Evolutionary conservation across 257 asterid species (phyloP).

Genomic region (Primulina tabacum): DNA sequence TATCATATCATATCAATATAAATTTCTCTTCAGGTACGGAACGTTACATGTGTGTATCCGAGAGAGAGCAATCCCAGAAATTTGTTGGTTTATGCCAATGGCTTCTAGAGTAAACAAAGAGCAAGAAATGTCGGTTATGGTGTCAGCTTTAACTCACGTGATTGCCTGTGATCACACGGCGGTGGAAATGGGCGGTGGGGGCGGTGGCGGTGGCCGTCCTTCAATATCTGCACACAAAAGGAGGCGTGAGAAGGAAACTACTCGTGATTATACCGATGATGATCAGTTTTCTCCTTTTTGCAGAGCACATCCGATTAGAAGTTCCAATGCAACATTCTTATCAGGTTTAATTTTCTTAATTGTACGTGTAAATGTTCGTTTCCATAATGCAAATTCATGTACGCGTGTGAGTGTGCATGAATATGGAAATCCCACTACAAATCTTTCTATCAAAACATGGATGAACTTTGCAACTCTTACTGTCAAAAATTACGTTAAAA

Average conservation of each 20-base stretch:
- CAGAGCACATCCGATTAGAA: not conserved
- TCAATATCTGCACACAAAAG: not conserved
- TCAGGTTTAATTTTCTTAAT: not conserved
- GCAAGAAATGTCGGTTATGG: slow-evolving; percentile 72
- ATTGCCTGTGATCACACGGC: not conserved
- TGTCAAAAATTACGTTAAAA: no score
- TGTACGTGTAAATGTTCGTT: no score
- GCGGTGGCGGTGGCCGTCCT: not conserved
- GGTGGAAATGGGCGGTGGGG: no score
- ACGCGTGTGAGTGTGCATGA: no score
- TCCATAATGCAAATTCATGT: no score
- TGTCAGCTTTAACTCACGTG: slow-evolving; percentile 41
- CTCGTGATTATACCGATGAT: no score
- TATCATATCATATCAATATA: no score
- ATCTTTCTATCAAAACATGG: no score
- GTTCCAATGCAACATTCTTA: not conserved
- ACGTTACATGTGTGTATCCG: not conserved
- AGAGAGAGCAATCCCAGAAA: not conserved
- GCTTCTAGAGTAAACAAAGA: slow-evolving; percentile 41
- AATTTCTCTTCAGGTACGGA: no score
- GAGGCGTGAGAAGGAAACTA: not conserved
- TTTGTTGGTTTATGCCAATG: slow-evolving; percentile 16
- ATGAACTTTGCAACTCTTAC: no score
- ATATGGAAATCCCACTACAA: no score
- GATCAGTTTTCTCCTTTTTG: no score